A percentile compares a stretch with the other conserved stretches of the same genome.
Evolutionary conservation across 108 stramenopile genomes (phyloP).

Genomic region (Craspedostauros australis): DNA sequence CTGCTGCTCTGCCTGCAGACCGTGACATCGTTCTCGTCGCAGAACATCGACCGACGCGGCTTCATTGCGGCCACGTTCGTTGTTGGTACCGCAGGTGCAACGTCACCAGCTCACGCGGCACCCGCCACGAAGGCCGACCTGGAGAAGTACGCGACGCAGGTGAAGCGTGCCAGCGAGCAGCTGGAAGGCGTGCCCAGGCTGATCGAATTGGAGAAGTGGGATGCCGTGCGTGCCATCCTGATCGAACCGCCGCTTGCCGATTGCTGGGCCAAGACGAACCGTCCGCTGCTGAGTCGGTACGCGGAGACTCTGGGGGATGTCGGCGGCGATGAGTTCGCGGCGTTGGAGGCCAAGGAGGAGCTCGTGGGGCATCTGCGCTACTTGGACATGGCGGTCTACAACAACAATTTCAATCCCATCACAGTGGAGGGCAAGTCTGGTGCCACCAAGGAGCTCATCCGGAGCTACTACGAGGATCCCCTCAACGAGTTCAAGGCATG

Average conservation of each 20-base stretch:
- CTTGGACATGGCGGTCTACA: constrained; percentile 84
- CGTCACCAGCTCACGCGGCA: too few relatives aligned
- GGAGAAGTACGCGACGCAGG: too few relatives aligned
- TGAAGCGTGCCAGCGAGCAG: constrained; percentile 41
- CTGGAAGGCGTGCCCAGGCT: constrained; percentile 54
- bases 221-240: constrained; percentile 60
- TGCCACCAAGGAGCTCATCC: constrained; percentile 64
- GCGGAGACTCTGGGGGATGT: constrained; percentile 57
- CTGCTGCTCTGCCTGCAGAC: too few relatives aligned
- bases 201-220: constrained; percentile 78
- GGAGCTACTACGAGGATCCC: constrained; percentile 77
- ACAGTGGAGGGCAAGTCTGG: constrained; percentile 49
- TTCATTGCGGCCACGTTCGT: too few relatives aligned
- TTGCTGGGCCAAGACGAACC: constrained; percentile 22
- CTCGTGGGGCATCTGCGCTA: constrained; percentile 59
- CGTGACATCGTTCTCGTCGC: too few relatives aligned
- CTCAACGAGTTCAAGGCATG: constrained; percentile 62
- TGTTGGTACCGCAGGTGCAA: too few relatives aligned
- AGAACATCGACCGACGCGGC: too few relatives aligned
- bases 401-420: constrained; percentile 83
- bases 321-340: constrained; percentile 75
- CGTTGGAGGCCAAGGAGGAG: constrained; percentile 67
- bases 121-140: too few relatives aligned
- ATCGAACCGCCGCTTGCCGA: constrained; percentile 31
- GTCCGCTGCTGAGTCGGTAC: constrained; percentile 24